A percentile compares a stretch with the other conserved stretches of the same genome.
Conservation (phyloP, 2,329 filamentous ascomycete species). For the Capronia americana region DNA sequence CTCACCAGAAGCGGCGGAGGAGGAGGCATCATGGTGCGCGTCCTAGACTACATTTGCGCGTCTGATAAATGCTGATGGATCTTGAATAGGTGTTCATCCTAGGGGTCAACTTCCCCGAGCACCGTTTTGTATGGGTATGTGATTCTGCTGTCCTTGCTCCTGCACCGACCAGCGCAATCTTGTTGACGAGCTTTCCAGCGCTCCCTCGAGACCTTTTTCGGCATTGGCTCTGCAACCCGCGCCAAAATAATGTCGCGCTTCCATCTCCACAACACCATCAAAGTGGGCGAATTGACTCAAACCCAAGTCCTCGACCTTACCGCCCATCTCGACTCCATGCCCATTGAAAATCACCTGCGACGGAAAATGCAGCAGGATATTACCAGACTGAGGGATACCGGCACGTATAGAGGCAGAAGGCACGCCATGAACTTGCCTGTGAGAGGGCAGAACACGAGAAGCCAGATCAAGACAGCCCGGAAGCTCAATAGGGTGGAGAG, state of each 20-base stretch:
- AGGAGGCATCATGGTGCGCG: conserved; percentile 5
- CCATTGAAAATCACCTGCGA: conserved; percentile 86
- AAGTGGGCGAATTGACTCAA: conserved; percentile 74
- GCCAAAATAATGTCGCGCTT: conserved; percentile 83
- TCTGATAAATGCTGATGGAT: not conserved
- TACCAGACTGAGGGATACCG: conserved; percentile 83
- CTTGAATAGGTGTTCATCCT: conserved; percentile 76
- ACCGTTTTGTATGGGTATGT: conserved; percentile 78
- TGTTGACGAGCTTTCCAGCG: conserved; percentile 43
- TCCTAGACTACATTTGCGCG: not conserved
- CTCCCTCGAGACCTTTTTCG: conserved; percentile 82
- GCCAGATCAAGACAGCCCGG: conserved; percentile 68
- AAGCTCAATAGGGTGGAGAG: conserved; percentile 66
- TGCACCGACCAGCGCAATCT: conserved; percentile 21
- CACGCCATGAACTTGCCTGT: conserved; percentile 94
- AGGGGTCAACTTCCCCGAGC: conserved; percentile 83
- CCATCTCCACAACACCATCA: conserved; percentile 83
- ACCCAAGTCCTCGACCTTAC: conserved; percentile 82
- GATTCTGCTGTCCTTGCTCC: conserved; percentile 12
- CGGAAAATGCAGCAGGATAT: conserved; percentile 85
- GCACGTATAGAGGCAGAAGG: conserved; percentile 82
- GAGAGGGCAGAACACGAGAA: conserved; percentile 85
- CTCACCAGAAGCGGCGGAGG: not conserved
- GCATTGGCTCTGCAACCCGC: conserved; percentile 74
- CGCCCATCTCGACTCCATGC: conserved; percentile 86